Evolutionary conservation across 148 eudicot genomes (phyloP).

Genomic region (Dianthus caryophyllus): DNA sequence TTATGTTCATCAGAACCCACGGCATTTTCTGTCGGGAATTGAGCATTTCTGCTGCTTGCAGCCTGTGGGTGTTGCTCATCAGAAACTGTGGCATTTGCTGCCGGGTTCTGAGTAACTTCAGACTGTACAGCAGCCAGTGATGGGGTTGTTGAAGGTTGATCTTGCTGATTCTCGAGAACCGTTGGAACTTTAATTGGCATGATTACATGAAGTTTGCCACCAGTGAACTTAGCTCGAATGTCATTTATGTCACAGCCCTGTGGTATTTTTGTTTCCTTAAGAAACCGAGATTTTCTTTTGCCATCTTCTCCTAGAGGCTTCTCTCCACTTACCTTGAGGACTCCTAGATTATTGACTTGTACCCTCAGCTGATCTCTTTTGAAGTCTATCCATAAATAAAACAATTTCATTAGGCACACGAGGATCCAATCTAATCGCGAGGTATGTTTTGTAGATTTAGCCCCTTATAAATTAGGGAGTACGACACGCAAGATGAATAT

Average conservation of each 20-base stretch:
- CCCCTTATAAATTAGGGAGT: too few relatives aligned
- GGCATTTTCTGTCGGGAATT: constrained; percentile 6
- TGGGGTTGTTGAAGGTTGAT: neutral
- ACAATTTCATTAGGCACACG: neutral
- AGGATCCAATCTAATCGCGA: too few relatives aligned
- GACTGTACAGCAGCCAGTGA: constrained; percentile 1
- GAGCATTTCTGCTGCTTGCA: neutral
- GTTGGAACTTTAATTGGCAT: constrained; percentile 39
- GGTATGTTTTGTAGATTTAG: too few relatives aligned
- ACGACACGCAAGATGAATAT: too few relatives aligned
- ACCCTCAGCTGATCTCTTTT: constrained; percentile 61
- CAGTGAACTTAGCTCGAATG: constrained; percentile 48
- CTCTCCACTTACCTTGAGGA: constrained; percentile 59
- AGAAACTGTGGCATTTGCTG: constrained; percentile 7
- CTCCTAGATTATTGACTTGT: constrained; percentile 39
- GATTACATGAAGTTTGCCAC: constrained; percentile 40
- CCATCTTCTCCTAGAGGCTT: constrained; percentile 31
- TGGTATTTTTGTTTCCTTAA: constrained; percentile 43
- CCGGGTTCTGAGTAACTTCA: constrained; percentile 4
- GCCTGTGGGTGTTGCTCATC: constrained; percentile 4
- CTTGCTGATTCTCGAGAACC: constrained; percentile 12
- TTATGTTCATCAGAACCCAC: constrained; percentile 9
- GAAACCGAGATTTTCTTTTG: constrained; percentile 35
- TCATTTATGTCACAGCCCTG: constrained; percentile 34
- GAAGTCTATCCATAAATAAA: constrained; percentile 35